These are phyloP conservation scores for Dothiorella sarmentorum DNA, from an alignment of 2,329 filamentous ascomycete species.

Conservation along the genomic window DNA sequence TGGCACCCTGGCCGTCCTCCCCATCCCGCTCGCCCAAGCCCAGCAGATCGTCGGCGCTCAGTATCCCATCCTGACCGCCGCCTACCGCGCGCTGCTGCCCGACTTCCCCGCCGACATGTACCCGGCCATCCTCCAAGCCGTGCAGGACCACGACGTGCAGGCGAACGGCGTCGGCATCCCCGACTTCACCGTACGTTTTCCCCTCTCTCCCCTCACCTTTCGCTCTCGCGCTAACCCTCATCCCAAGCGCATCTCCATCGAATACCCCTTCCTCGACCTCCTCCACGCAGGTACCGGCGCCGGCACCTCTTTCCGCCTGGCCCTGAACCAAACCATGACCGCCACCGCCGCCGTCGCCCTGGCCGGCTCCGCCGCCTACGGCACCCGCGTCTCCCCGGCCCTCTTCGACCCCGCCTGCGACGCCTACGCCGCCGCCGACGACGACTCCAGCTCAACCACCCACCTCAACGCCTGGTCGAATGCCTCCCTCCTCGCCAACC, in stretches of 20 bases:
- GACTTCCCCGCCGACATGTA: slow-evolving; percentile 52
- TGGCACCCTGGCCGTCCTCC: slow-evolving; percentile 51
- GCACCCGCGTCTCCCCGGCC: slow-evolving; percentile 42
- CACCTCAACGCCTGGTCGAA: slow-evolving; percentile 24
- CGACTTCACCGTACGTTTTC: slow-evolving; percentile 48
- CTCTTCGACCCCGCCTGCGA: slow-evolving; percentile 49
- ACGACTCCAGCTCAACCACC: slow-evolving; percentile 1
- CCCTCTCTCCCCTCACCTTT: neutral
- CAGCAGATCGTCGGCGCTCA: slow-evolving; percentile 47
- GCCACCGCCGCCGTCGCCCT: slow-evolving; percentile 44
- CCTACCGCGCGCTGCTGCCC: slow-evolving; percentile 48
- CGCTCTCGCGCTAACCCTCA: slow-evolving; percentile 21
- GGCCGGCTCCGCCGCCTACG: slow-evolving; percentile 46
- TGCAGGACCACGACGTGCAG: slow-evolving; percentile 52
- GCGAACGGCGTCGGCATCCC: slow-evolving; percentile 41
- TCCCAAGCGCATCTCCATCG: slow-evolving; percentile 48
- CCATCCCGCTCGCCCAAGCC: slow-evolving; percentile 48
- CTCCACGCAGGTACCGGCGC: slow-evolving; percentile 51
- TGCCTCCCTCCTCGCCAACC: slow-evolving; percentile 18
- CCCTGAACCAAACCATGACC: slow-evolving; percentile 47
- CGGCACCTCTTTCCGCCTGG: slow-evolving; percentile 52
- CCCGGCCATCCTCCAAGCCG: slow-evolving; percentile 50
- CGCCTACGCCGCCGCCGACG: slow-evolving; percentile 38
- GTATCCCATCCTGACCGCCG: slow-evolving; percentile 50
- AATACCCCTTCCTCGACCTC: slow-evolving; percentile 56